Percentiles rank a stretch among this genome's conserved stretches.
These are phyloP conservation scores for Adansonia rubrostipa DNA, from an alignment of 441 rosid genomes.

Conservation along the genomic window DNA sequence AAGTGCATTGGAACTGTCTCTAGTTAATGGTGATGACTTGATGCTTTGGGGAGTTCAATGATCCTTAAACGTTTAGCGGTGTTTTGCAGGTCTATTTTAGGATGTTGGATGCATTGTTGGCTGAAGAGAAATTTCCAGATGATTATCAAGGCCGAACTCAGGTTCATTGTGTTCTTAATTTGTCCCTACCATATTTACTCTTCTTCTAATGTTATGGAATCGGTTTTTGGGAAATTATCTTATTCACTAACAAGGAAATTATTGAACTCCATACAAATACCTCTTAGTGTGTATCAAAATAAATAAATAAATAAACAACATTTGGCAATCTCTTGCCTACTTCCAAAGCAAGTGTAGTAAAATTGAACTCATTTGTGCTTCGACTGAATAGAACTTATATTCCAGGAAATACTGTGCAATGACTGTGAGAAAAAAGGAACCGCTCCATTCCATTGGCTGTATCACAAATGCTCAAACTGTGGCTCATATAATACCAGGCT, in stretches of 20 bases:
- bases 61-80: constrained; percentile 23
- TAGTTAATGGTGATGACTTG: neutral
- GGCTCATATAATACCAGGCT: constrained; percentile 84
- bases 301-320: no score
- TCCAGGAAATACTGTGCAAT: constrained; percentile 74
- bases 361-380: neutral
- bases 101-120: constrained; percentile 82
- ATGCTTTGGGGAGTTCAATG: constrained; percentile 12
- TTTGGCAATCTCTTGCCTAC: no score
- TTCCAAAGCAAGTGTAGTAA: neutral
- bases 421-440: constrained; percentile 82
- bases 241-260: no score
- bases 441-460: constrained; percentile 76
- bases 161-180: constrained; percentile 47
- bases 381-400: constrained; percentile 7
- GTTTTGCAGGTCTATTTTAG: constrained; percentile 68
- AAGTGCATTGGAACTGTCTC: neutral
- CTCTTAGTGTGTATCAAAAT: no score
- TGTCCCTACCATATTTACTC: constrained; percentile 22
- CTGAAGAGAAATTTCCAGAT: constrained; percentile 77
- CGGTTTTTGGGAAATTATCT: neutral
- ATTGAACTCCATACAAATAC: no score
- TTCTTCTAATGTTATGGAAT: constrained; percentile 12
- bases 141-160: constrained; percentile 70
- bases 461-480: constrained; percentile 76